Base-by-base conservation (phyloP, 805 yeast genomes). In the Yarrowia sp. region DNA sequence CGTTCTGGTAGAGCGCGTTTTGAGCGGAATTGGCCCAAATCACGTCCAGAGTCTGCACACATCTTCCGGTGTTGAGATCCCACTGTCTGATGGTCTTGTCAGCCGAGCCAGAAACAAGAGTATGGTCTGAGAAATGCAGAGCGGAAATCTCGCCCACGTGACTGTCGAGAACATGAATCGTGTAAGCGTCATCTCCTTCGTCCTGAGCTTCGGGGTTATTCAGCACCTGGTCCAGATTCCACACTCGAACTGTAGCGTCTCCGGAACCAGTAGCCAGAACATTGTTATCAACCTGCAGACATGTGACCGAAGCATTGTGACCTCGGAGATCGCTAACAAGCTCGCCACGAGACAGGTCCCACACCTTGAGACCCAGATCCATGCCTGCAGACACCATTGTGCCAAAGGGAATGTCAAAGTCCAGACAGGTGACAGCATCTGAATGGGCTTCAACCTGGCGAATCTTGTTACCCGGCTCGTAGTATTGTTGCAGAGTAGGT, bases 361-460 rank as follows among this genome's bases (percentile, higher is more conserved):
- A 92, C 4, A 92, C 88, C 68, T 87, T 81, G 3, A 91, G 87
- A 0, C 88, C 83, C 72, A 87, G 89, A 72, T 91, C 96, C 69
- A 85, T 76, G 12, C 91, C 84, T 0, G 96, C 90, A 16, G 92
- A 83, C 1, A 91, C 92, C 74, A 90, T 70, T 0, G 85, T 85
- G 1, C 92, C 92, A 74, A 86, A 88, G 14, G 93, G 93, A 24
- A 82, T 78, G 71, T 88, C 91, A 72, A 88, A 88, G 68, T 86
- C 92, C 66, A 88, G 72, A 35, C 85, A 79, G 0, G 84, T 80
- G 22, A 89, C 77, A 2, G 82, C 68, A 48, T 80, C 83, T 4
- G 78, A 78, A 70, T 86, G 90, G 1, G 85, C 85, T 16, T 78
- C 71, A 48, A 86, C 76, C 16, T 79, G 73, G 38, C 78, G 73